A percentile compares a stretch with the other conserved stretches of the same genome.
Evolutionary conservation across 2,329 filamentous ascomycete species (phyloP).

Genomic region (Pseudogymnoascus destructans): DNA sequence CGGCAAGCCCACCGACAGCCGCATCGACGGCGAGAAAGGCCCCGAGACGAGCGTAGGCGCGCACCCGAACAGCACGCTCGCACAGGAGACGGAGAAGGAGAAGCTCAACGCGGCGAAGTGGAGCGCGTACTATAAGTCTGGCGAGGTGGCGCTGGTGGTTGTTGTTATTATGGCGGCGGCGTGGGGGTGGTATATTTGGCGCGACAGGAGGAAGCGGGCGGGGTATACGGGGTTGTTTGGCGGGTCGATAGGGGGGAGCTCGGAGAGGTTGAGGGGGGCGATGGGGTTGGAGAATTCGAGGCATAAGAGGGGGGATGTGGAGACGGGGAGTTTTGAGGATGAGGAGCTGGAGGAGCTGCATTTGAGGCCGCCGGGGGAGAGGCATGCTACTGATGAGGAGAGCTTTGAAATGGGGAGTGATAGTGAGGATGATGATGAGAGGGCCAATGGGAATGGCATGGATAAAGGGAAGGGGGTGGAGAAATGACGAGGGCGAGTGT

Average conservation of each 20-base stretch:
- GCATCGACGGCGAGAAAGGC: slow-evolving; percentile 57
- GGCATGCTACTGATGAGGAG: slow-evolving; percentile 26
- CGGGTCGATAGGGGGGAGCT: slow-evolving; percentile 21
- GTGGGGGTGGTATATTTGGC: slow-evolving; percentile 55
- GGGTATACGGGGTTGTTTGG: slow-evolving; percentile 37
- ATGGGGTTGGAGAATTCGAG: slow-evolving; percentile 36
- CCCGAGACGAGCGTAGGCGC: slow-evolving; percentile 52
- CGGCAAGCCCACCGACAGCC: slow-evolving; percentile 52
- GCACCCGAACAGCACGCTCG: slow-evolving; percentile 53
- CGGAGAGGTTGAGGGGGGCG: slow-evolving; percentile 20
- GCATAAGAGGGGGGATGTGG: slow-evolving; percentile 39
- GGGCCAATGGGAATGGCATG: slow-evolving; percentile 16
- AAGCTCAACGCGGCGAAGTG: slow-evolving; percentile 54
- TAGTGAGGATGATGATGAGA: slow-evolving; percentile 38
- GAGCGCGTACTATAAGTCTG: slow-evolving; percentile 59
- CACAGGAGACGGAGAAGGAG: slow-evolving; percentile 47
- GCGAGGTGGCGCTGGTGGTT: slow-evolving; percentile 55
- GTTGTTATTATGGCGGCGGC: slow-evolving; percentile 48
- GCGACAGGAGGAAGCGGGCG: slow-evolving; percentile 41
- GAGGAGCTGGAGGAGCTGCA: slow-evolving; percentile 50
- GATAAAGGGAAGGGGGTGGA: slow-evolving; percentile 15
- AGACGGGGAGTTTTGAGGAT: slow-evolving; percentile 54
- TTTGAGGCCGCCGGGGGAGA: slow-evolving; percentile 23
- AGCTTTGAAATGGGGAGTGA: slow-evolving; percentile 45
- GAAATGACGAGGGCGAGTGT: slow-evolving; percentile 14